Evolutionary conservation across 805 yeast genomes (phyloP).

Genomic region (Yueomyces sinensis): DNA sequence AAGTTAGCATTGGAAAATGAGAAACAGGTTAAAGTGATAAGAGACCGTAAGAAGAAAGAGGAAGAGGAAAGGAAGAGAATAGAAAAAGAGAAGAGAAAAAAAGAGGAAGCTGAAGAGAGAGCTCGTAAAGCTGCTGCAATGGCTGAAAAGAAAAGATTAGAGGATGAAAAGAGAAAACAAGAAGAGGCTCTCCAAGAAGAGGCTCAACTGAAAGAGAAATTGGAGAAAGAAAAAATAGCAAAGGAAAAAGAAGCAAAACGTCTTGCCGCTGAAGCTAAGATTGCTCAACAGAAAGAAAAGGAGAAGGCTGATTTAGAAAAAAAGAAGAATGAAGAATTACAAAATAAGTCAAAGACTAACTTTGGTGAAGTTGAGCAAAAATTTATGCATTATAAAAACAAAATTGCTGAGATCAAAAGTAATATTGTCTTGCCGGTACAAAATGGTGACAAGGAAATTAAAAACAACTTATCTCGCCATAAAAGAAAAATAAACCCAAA

Average conservation of each 20-base stretch:
- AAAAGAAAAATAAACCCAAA: slow-evolving; percentile 75
- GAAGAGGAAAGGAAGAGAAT: slow-evolving; percentile 1
- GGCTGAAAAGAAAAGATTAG: slow-evolving; percentile 2
- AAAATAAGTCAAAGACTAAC: slow-evolving; percentile 18
- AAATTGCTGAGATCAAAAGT: slow-evolving; percentile 44
- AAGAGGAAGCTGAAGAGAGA: background rate
- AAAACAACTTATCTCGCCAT: slow-evolving; percentile 41
- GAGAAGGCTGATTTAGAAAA: slow-evolving; percentile 7
- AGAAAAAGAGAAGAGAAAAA: slow-evolving; percentile 1
- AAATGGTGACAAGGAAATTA: slow-evolving; percentile 34
- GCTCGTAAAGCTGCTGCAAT: slow-evolving; percentile 1
- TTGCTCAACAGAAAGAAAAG: slow-evolving; percentile 4
- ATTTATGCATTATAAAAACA: slow-evolving; percentile 36
- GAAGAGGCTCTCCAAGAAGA: slow-evolving; percentile 2
- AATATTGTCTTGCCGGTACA: slow-evolving; percentile 45
- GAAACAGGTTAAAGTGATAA: slow-evolving; percentile 1
- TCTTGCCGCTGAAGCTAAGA: slow-evolving; percentile 1
- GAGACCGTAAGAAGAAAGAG: slow-evolving; percentile 2
- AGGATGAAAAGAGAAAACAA: slow-evolving; percentile 6
- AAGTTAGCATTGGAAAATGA: slow-evolving; percentile 4
- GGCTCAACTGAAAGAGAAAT: slow-evolving; percentile 4
- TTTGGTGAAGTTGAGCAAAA: slow-evolving; percentile 27
- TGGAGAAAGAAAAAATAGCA: slow-evolving; percentile 4
- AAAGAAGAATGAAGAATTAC: slow-evolving; percentile 7
- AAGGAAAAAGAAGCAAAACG: slow-evolving; percentile 7